phyloP scores from a whole-genome alignment of 306 rosid genomes.

The Abrus pulchellus region DNA sequence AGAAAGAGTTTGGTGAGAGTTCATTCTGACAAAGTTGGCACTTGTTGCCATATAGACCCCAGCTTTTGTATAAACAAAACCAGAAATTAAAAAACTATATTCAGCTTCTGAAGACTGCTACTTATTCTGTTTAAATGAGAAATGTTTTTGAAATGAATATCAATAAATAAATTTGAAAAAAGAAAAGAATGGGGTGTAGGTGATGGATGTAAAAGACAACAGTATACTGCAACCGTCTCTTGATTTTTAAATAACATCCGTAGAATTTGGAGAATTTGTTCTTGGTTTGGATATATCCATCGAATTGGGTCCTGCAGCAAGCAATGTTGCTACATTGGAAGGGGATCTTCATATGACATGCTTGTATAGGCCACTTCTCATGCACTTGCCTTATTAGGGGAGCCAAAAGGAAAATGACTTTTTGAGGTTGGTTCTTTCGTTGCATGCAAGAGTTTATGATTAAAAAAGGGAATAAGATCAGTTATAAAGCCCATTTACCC shows the following conservation, averaged over 20 bases:
- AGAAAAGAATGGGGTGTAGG: not conserved
- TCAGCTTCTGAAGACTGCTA: slow-evolving; percentile 1
- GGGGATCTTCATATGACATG: not conserved
- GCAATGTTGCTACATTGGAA: not conserved
- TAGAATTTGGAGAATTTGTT: slow-evolving; percentile 58
- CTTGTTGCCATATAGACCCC: slow-evolving; percentile 5
- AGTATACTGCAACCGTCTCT: not conserved
- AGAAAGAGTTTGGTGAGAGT: not conserved
- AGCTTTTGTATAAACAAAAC: slow-evolving; percentile 11
- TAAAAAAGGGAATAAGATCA: not conserved
- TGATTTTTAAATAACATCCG: slow-evolving; percentile 48
- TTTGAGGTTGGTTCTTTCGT: slow-evolving; percentile 12
- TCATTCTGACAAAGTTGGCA: slow-evolving; percentile 46
- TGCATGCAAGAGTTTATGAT: not conserved
- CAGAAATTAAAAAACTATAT: not conserved
- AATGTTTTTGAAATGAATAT: not conserved
- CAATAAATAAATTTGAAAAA: not conserved
- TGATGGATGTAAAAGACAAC: not conserved
- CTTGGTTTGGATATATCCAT: not conserved
- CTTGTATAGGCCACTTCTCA: not conserved
- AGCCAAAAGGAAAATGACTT: slow-evolving; percentile 38
- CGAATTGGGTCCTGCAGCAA: not conserved
- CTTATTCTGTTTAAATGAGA: not conserved
- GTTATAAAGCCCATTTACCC: not conserved
- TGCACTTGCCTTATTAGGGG: slow-evolving; percentile 30